phyloP scores from a whole-genome alignment of 345 rosid species.

The Stellera chamaejasme region DNA sequence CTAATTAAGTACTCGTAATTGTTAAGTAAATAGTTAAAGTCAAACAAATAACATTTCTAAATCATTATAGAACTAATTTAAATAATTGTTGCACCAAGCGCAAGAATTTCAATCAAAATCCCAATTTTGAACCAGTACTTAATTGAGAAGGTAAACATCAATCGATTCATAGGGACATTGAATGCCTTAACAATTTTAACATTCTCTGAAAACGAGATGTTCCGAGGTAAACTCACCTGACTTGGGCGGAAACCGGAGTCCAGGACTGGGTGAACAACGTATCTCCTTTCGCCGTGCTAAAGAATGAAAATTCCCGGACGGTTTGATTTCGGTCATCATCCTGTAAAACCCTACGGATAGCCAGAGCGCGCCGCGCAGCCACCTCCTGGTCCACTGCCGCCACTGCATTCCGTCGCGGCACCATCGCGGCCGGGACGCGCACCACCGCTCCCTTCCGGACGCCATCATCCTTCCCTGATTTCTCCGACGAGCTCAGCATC shows the following conservation, averaged over 20 bases:
- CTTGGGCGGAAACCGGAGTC: slow-evolving; percentile 41
- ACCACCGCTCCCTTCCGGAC: slow-evolving; percentile 23
- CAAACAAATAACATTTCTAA: too few species aligned
- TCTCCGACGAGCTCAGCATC: slow-evolving; percentile 17
- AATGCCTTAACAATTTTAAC: not conserved
- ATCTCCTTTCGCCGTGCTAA: slow-evolving; percentile 53
- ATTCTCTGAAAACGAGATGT: not conserved
- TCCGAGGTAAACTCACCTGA: slow-evolving; percentile 35
- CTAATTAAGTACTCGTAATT: too few species aligned
- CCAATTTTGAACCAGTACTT: too few species aligned
- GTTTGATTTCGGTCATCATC: slow-evolving; percentile 39
- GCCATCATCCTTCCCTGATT: slow-evolving; percentile 30
- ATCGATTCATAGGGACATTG: too few species aligned
- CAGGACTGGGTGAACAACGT: slow-evolving; percentile 77
- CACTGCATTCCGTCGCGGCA: slow-evolving; percentile 40
- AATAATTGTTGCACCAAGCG: too few species aligned
- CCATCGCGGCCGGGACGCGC: slow-evolving; percentile 38
- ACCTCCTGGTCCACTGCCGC: slow-evolving; percentile 53
- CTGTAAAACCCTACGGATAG: slow-evolving; percentile 49
- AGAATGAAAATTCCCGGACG: slow-evolving; percentile 42
- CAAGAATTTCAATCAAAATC: too few species aligned
- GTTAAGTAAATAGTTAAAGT: too few species aligned
- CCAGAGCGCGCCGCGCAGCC: slow-evolving; percentile 52
- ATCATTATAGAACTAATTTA: too few species aligned
- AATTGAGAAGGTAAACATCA: too few species aligned